These are phyloP conservation scores for Eimeria tenella DNA, from an alignment of 169 alveolate species.

Conservation along the genomic window DNA sequence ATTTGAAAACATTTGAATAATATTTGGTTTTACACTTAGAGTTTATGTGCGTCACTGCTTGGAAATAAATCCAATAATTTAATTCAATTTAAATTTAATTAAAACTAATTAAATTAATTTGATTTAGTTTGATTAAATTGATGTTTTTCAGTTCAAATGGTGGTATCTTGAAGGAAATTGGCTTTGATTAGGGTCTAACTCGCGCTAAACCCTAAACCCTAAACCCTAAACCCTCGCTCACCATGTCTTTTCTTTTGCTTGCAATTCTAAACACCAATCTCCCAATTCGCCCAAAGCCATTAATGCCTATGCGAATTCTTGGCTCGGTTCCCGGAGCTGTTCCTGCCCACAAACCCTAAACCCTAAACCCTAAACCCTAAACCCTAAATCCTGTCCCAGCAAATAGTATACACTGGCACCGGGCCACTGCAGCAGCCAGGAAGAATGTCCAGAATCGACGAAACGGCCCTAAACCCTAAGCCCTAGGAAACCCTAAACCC, in stretches of 20 bases:
- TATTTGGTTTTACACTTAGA: no score
- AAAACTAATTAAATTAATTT: no score
- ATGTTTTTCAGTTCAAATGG: background rate
- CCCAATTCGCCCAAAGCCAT: slow-evolving; percentile 99
- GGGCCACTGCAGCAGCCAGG: no score
- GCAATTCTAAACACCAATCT: slow-evolving; percentile 98
- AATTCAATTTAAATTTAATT: no score
- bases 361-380: slow-evolving; percentile 16
- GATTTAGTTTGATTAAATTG: background rate
- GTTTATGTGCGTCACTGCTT: no score
- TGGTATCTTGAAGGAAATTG: no score
- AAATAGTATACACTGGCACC: no score
- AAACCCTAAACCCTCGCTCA: background rate
- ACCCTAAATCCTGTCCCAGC: background rate
- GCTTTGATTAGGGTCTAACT: no score
- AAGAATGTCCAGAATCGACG: no score
- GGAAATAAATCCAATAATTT: no score
- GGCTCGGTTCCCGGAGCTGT: background rate
- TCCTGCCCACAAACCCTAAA: slow-evolving; percentile 19
- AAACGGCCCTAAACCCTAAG: background rate
- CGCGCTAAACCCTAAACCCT: background rate
- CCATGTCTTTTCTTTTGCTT: slow-evolving; percentile 84
- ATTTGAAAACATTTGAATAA: background rate
- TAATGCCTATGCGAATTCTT: slow-evolving; percentile 94
- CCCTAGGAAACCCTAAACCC: background rate